Conservation (phyloP, 495 filamentous ascomycete species). For the Hyaloscypha bicolor region DNA sequence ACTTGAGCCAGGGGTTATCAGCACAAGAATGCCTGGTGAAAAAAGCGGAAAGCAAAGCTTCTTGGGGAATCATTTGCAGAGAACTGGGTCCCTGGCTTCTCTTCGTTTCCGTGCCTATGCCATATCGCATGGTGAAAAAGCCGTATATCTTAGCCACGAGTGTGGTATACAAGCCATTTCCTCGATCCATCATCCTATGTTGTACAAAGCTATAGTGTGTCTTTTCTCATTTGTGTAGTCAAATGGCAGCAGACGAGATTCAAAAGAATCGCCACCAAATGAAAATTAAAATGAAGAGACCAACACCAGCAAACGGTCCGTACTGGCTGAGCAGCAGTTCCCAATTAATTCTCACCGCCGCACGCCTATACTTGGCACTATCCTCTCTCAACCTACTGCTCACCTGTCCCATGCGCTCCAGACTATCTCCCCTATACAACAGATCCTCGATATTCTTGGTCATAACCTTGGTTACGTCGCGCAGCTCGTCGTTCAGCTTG, state of each 20-base stretch:
- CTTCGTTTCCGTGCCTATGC: background rate
- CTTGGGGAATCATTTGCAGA: background rate
- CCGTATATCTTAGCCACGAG: background rate
- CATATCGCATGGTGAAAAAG: background rate
- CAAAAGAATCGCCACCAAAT: constrained; percentile 90
- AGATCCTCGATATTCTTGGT: constrained; percentile 99
- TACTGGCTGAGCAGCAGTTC: constrained; percentile 97
- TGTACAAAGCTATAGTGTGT: too few species aligned
- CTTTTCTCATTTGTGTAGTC: background rate
- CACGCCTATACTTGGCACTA: constrained; percentile 87
- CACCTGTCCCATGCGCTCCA: constrained; percentile 97
- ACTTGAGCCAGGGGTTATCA: background rate
- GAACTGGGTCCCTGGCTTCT: background rate
- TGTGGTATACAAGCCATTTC: background rate
- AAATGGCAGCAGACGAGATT: background rate
- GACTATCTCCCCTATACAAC: constrained; percentile 88
- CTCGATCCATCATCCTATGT: too few species aligned
- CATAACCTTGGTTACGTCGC: constrained; percentile 99
- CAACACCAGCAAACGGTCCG: constrained; percentile 81
- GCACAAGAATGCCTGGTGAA: background rate
- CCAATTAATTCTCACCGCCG: constrained; percentile 97
- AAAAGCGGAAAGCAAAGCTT: background rate
- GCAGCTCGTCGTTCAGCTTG: constrained; percentile 85
- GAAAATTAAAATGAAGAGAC: constrained; percentile 77
- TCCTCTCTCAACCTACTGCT: constrained; percentile 85